Evolutionary conservation across 345 rosid genomes (phyloP).

Genomic region (Eucalyptus pauciflora): DNA sequence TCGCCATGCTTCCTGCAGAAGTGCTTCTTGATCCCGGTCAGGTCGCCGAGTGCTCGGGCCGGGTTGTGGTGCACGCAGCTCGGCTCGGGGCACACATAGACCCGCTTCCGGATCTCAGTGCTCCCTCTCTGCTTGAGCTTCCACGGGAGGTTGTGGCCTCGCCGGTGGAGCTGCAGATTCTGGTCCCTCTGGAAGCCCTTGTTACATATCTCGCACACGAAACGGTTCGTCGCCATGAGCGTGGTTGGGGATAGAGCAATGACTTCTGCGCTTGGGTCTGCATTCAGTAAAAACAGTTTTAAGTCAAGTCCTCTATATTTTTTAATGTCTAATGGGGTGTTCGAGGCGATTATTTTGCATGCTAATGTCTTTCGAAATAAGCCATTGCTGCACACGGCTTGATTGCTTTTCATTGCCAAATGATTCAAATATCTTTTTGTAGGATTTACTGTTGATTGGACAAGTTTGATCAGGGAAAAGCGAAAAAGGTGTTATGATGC

Average conservation of each 20-base stretch:
- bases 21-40: slow-evolving; percentile 12
- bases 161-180: slow-evolving; percentile 9
- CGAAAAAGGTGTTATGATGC: neutral
- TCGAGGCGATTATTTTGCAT: neutral
- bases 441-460: neutral
- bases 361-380: neutral
- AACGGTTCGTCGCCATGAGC: slow-evolving; percentile 7
- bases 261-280: slow-evolving; percentile 7
- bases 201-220: slow-evolving; percentile 6
- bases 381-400: neutral
- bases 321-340: neutral
- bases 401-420: neutral
- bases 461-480: neutral
- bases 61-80: slow-evolving; percentile 5
- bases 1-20: slow-evolving; percentile 8
- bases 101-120: neutral
- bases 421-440: neutral
- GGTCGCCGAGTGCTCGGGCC: neutral
- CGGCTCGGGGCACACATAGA: slow-evolving; percentile 5
- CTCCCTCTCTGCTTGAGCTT: neutral
- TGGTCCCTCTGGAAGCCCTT: slow-evolving; percentile 12
- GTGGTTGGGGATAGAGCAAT: slow-evolving; percentile 1
- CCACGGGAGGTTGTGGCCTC: slow-evolving; percentile 12
- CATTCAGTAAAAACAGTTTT: neutral
- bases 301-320: neutral